Conservation (phyloP, 257 asterid genomes). For the Craterostigma plantagineum region DNA sequence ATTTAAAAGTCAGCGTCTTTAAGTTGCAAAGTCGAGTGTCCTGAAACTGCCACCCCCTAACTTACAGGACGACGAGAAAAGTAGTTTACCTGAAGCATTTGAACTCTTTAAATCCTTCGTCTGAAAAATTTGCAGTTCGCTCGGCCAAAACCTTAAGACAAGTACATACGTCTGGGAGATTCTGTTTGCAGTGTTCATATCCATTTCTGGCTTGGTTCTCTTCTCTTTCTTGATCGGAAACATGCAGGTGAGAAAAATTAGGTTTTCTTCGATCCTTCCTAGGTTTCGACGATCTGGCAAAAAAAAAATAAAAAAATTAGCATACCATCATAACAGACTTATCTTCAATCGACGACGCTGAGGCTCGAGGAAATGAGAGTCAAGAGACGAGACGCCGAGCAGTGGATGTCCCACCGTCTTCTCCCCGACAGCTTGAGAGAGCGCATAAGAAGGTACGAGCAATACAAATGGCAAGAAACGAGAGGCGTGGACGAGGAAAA, state of each 20-base stretch:
- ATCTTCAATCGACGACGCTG: constrained; percentile 78
- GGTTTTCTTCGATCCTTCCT: background rate
- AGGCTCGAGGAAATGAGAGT: constrained; percentile 97
- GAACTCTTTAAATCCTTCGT: no score
- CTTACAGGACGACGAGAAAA: no score
- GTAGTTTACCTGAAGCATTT: no score
- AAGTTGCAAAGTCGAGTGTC: no score
- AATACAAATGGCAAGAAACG: constrained; percentile 95
- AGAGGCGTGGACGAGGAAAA: constrained; percentile 91
- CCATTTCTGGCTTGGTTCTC: constrained; percentile 88
- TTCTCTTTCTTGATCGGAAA: constrained; percentile 90
- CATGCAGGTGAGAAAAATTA: constrained; percentile 92
- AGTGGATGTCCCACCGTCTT: constrained; percentile 93
- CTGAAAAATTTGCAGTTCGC: constrained; percentile 12
- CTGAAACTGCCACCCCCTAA: no score
- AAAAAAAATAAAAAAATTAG: no score
- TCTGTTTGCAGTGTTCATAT: constrained; percentile 82
- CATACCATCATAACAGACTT: constrained; percentile 58
- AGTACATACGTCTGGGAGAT: constrained; percentile 91
- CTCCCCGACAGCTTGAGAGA: constrained; percentile 75
- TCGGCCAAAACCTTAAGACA: constrained; percentile 91
- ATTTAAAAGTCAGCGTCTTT: no score
- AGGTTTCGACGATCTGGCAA: background rate
- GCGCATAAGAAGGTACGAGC: constrained; percentile 84
- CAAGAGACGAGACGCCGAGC: constrained; percentile 94